A percentile compares a stretch with the other conserved stretches of the same genome.
Conservation (phyloP, 2,329 filamentous ascomycete species). For the Fusarium haematococcum region DNA sequence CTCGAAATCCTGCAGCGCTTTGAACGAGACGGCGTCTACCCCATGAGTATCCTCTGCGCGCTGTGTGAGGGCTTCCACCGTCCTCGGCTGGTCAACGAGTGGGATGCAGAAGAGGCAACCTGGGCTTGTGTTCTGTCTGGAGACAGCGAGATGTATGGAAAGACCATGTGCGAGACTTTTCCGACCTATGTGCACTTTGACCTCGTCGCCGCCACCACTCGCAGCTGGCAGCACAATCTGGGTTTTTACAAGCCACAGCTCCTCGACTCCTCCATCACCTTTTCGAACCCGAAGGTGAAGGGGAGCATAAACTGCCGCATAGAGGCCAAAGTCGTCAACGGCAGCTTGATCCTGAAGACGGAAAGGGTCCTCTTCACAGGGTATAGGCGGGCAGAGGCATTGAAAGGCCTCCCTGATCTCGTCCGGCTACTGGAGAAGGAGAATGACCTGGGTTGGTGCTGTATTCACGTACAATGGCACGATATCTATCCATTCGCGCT, state of each 20-base stretch:
- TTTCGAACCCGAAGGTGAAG: not conserved
- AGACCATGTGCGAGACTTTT: not conserved
- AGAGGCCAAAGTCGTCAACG: not conserved
- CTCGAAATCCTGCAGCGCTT: not conserved
- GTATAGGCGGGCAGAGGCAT: no score
- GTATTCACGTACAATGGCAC: not conserved
- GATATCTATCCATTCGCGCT: not conserved
- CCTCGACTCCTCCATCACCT: not conserved
- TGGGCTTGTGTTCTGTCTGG: not conserved
- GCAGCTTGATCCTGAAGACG: not conserved
- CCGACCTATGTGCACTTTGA: not conserved
- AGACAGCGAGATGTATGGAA: not conserved
- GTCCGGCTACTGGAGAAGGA: not conserved
- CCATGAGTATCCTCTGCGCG: not conserved
- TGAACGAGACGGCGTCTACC: not conserved
- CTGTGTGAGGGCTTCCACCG: not conserved
- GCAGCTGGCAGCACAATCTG: not conserved
- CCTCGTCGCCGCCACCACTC: not conserved
- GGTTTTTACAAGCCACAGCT: not conserved
- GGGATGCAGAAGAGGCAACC: not conserved
- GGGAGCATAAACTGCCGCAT: not conserved
- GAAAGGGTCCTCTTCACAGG: not conserved
- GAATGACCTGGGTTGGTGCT: not conserved
- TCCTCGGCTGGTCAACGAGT: not conserved
- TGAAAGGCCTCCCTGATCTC: not conserved